Percentiles rank a stretch among this genome's conserved stretches.
Conservation (phyloP, 2,329 filamentous ascomycete species). For the Cercospora sojina region DNA sequence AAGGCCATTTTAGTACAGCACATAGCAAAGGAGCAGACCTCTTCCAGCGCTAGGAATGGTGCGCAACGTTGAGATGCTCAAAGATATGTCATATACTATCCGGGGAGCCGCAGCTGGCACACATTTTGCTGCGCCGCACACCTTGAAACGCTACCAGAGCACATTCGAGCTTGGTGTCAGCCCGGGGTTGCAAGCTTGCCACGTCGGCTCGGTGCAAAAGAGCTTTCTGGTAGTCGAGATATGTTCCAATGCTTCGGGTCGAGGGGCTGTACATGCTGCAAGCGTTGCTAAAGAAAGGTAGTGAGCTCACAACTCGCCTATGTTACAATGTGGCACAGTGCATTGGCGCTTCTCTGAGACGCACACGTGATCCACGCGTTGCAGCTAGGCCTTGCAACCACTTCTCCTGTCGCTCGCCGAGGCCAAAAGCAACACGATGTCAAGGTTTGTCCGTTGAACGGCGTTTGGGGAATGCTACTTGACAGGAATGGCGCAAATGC, state of each 20-base stretch:
- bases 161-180: not conserved
- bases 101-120: not conserved
- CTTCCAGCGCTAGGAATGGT: not conserved
- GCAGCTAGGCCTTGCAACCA: not conserved
- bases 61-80: not conserved
- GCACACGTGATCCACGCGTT: not conserved
- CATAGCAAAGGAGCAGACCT: not conserved
- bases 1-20: not conserved
- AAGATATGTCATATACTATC: not conserved
- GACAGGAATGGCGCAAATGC: not conserved
- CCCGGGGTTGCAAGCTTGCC: not conserved
- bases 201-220: not conserved
- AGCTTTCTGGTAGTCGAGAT: not conserved
- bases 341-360: slow-evolving; percentile 5
- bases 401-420: not conserved
- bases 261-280: not conserved
- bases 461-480: not conserved
- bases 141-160: not conserved
- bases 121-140: not conserved
- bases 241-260: not conserved
- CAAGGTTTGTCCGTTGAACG: not conserved
- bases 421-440: not conserved
- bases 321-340: slow-evolving; percentile 3
- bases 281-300: not conserved
- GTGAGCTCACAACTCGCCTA: not conserved